Percentiles rank a stretch among this genome's conserved stretches.
phyloP scores from a whole-genome alignment of 2,329 filamentous ascomycete genomes.

The Cladosporium sp. region DNA sequence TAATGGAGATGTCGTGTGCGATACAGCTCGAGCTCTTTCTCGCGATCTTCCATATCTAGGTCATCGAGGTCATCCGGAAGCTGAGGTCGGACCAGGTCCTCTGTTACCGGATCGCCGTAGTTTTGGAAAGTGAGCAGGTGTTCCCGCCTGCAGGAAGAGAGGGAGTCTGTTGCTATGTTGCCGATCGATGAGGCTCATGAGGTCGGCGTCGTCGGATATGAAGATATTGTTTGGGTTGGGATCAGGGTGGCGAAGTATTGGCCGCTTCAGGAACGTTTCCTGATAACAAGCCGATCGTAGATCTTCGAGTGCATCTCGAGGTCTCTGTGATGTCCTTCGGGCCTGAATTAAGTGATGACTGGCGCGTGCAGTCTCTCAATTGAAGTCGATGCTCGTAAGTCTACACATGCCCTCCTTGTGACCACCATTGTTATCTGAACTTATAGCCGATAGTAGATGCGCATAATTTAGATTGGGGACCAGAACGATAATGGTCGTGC shows the following conservation, averaged over 20 bases:
- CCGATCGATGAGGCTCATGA: constrained; percentile 40
- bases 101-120: constrained; percentile 25
- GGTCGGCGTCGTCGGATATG: constrained; percentile 26
- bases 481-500: no score
- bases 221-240: constrained; percentile 30
- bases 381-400: no score
- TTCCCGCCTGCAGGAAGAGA: constrained; percentile 33
- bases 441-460: no score
- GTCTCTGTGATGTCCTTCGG: constrained; percentile 22
- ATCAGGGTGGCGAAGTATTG: constrained; percentile 30
- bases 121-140: constrained; percentile 39
- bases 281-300: constrained; percentile 18
- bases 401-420: no score
- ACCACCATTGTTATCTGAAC: no score
- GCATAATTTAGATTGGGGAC: no score
- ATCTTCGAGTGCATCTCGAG: constrained; percentile 28
- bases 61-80: neutral
- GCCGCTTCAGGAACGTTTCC: constrained; percentile 10
- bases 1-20: constrained; percentile 22
- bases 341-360: no score
- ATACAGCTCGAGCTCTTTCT: constrained; percentile 18
- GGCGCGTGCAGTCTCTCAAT: no score
- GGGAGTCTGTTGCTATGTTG: constrained; percentile 36
- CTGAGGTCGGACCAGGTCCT: neutral
- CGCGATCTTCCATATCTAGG: constrained; percentile 15